Base-by-base conservation (phyloP, 306 rosid genomes). In the Pachyrhizus erosus region DNA sequence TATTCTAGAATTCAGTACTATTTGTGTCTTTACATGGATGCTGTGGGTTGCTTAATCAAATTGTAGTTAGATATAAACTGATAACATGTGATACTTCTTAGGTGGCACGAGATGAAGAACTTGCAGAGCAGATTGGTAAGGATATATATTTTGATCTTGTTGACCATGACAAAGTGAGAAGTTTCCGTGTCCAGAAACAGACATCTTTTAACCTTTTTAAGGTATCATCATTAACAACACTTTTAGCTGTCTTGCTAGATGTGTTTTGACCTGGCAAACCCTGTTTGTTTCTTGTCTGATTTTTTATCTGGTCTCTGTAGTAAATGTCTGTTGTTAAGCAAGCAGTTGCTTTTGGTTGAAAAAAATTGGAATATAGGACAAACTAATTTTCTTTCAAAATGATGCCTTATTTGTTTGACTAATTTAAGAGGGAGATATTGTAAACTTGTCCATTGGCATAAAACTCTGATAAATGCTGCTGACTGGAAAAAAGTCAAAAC, bases 101-200 rank as follows among this genome's bases (percentile, higher is more conserved):
- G 98, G 97, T 94, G 87, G 97, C 97, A 14, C 88, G 93, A 10
- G 93, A 94, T 31, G 98, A 87, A 66, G 89, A 93, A 73, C 92
- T 94, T 21, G 27, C 64, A 7, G 94, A 87, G 60, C 97, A 94
- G 80, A 94, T 94, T 84, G 98, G 98, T 58, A 94, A 83, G 87
- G 94, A 91, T 71, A 88, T 91, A 75, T 93, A 89, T 88, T 94
- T 94, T 91, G 97, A 94, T 89, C 97, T 93, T 58, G 98, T 93
- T 70, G 97, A 94, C 72, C 97, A 94, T 84, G 97, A 93, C 84
- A 94, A 93, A 93, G 97, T 94, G 81, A 84, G 86, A 83, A 90
- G 92, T 83, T 94, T 94, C 82, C 95, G 97, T 29, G 90, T 93
- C 55, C 97, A 89, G 80, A 94, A 94, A 84, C 95, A 91, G 77